Evolutionary conservation across 345 rosid species (phyloP), one percentile per base, ranked within the genome.

Genomic region (Erysimum cheiranthoides): DNA sequence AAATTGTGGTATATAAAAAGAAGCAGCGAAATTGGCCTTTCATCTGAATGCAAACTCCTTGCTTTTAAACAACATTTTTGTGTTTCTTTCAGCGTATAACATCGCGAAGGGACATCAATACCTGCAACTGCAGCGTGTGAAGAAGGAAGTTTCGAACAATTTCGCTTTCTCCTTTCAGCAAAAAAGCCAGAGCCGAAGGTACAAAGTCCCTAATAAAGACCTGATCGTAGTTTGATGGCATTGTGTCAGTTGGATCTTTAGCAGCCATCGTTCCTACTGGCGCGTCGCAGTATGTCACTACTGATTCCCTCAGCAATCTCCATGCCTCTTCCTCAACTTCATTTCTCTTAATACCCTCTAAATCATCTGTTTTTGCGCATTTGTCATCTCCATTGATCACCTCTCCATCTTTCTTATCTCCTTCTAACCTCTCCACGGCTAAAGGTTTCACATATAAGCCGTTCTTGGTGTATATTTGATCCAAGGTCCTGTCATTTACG

Each of bases 211-310:
- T 90, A 62, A 95, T 81, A 76, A 95, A 95, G 63, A 95, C 97
- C 78, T 95, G 99, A 82, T 95, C 99, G 49, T 95, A 95, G 78
- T 95, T 95, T 86, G 93, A 79, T 0, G 96, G 93, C 65, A 66
- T 80, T 60, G 92, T 79, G 77, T 78, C 71, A 7, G 88, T 86
- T 61, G 97, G 94, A 77, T 91, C 98, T 66, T 85, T 90, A 61
- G 98, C 96, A 79, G 98, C 96, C 79, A 93, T 84, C 2, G 97
- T 93, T 81, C 98, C 98, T 61, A 91, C 73, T 5, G 98, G 97
- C 49, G 86, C 83, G 52, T 91, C 87, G 53, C 93, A 91, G 52
- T 91, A 91, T 66, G 84, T 80, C 60, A 92, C 97, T 54, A 93
- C 74, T 50, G 98, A 90, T 9, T 85, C 84, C 10, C 83, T 85